Evolutionary conservation across 108 stramenopile species (phyloP).

Genomic region (Nannochloropsis salina): DNA sequence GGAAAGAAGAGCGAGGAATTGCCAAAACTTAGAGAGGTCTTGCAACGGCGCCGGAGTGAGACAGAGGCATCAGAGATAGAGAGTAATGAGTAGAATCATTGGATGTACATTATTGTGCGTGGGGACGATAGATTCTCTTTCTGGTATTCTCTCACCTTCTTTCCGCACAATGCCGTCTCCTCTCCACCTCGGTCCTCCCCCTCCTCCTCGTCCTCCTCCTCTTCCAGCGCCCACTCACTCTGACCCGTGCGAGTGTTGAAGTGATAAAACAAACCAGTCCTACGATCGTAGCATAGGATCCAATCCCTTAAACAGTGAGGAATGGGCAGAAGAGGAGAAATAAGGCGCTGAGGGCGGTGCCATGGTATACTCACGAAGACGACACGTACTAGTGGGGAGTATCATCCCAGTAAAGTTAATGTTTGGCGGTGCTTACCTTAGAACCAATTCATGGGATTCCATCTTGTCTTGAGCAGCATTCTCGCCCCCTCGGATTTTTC

Average conservation of each 20-base stretch:
- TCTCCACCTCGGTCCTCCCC: neutral
- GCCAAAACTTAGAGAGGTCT: neutral
- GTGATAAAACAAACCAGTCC: neutral
- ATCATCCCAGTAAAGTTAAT: too few species aligned
- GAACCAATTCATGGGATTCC: too few species aligned
- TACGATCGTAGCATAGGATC: neutral
- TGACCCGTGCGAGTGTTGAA: neutral
- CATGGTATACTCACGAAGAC: too few species aligned
- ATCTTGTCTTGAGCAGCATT: too few species aligned
- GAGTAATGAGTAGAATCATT: too few species aligned
- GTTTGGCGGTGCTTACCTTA: too few species aligned
- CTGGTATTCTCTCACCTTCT: too few species aligned
- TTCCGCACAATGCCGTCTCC: too few species aligned
- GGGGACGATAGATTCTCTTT: too few species aligned
- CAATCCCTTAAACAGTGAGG: neutral
- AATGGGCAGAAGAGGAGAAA: neutral
- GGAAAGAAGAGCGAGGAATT: slow-evolving; percentile 7
- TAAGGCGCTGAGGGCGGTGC: neutral
- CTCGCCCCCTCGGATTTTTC: too few species aligned
- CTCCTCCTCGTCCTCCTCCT: neutral
- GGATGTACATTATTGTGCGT: too few species aligned
- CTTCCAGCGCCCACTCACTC: neutral
- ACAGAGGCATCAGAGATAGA: neutral
- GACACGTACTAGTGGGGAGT: too few species aligned
- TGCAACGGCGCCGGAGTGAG: neutral